Base-by-base conservation (phyloP, 1,139 yeast species). In the Pichia sp. region DNA sequence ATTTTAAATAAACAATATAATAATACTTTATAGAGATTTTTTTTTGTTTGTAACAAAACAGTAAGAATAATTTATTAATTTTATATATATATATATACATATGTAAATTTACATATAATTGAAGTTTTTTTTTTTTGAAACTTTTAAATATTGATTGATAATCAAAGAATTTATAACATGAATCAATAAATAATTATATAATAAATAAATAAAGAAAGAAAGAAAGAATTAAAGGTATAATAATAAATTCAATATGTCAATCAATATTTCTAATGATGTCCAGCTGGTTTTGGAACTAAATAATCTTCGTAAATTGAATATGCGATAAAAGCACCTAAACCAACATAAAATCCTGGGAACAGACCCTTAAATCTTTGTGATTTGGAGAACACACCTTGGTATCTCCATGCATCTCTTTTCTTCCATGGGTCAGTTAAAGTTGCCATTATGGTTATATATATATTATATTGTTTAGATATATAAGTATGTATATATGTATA, bases 281-380 rank as follows among this genome's bases (percentile, higher is more conserved):
- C 16, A 16, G 58, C 65, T 39, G 61, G 52, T 50, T 48, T 61
- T 62, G 60, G 55, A 11, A 48, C 52, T 45, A 74, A 58, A 50
- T 74, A 63, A 60, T 77, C 77, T 64, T 83, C 90, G 59, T 79
- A 80, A 36, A 78, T 76, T 54, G 77, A 71, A 63, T 82, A 82
- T 20, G 76, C 71, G 30, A 80, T 69, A 61, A 87, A 87, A 6
- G 92, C 92, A 30, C 80, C 92, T 29, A 82, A 73, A 36, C 92
- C 96, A 42, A 82, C 74, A 36, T 89, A 87, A 45, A 87, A 74
- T 3, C 96, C 96, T 3, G 96, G 96, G 61, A 87, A 77, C n/a
- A 86, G 75, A 49, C 78, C 78, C 58, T 73, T 80, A 66, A 80
- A 82, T 58, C 94, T 71, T 66, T 82, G 80, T 46, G 69, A 67